Percentiles rank a stretch among this genome's conserved stretches.
Conservation (phyloP, 805 yeast genomes). For the Jamesozyma hellenica region DNA sequence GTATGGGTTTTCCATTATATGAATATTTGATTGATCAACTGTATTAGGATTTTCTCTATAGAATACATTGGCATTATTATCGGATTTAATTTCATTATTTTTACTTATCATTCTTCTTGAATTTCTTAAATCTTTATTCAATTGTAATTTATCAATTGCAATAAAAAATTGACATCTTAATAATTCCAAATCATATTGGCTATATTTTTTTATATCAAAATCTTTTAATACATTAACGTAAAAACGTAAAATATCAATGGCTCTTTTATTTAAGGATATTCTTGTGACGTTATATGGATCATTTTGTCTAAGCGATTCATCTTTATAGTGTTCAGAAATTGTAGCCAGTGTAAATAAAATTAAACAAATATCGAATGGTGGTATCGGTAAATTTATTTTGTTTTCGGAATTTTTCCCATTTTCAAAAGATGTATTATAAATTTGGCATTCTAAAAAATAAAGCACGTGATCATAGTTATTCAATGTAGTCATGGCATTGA, state of each 20-base stretch:
- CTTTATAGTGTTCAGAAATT: constrained; percentile 24
- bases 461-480: constrained; percentile 32
- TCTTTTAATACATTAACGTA: constrained; percentile 14
- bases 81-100: not conserved
- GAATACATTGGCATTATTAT: not conserved
- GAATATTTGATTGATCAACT: not conserved
- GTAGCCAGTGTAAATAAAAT: constrained; percentile 32
- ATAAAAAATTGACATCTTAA: constrained; percentile 26
- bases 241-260: constrained; percentile 23
- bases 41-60: not conserved
- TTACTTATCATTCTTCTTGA: not conserved
- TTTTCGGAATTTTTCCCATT: not conserved
- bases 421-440: not conserved
- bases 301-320: constrained; percentile 15
- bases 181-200: constrained; percentile 14
- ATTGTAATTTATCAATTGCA: constrained; percentile 14
- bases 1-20: constrained; percentile 9
- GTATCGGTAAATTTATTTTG: constrained; percentile 12
- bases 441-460: constrained; percentile 27
- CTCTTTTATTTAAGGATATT: constrained; percentile 27
- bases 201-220: constrained; percentile 10
- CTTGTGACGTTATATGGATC: constrained; percentile 24
- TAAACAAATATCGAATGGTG: constrained; percentile 28
- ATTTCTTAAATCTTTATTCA: not conserved
- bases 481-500: constrained; percentile 24